Conservation (phyloP, 768 basidiomycete species). For the Dacryopinax spathularia region DNA sequence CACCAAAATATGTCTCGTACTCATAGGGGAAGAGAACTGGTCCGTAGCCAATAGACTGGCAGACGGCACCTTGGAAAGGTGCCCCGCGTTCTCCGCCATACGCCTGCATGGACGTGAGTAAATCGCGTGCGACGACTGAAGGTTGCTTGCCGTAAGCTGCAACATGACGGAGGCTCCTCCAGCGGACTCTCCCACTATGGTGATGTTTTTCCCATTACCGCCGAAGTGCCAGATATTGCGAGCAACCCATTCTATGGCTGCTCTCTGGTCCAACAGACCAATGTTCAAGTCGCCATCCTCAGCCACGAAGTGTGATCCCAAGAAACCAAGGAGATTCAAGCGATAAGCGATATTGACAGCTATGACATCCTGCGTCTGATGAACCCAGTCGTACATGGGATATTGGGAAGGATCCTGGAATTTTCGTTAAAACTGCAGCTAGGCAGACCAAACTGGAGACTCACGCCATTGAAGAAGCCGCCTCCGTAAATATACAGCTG, state of each 20-base stretch:
- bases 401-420: constrained; percentile 33
- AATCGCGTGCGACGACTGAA: too few species aligned
- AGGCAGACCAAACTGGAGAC: neutral
- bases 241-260: constrained; percentile 30
- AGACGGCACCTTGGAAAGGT: constrained; percentile 30
- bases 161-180: constrained; percentile 34
- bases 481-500: constrained; percentile 37
- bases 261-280: constrained; percentile 33
- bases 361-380: constrained; percentile 25
- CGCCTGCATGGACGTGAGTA: too few species aligned
- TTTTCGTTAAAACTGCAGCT: neutral
- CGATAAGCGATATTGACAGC: constrained; percentile 16
- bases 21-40: constrained; percentile 21
- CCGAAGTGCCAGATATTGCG: constrained; percentile 23
- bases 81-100: constrained; percentile 29
- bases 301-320: constrained; percentile 21
- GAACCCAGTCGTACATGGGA: constrained; percentile 36
- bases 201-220: constrained; percentile 16
- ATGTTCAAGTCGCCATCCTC: constrained; percentile 29
- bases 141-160: too few species aligned
- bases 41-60: too few species aligned
- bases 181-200: constrained; percentile 25
- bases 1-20: constrained; percentile 25
- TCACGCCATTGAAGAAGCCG: constrained; percentile 28
- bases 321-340: constrained; percentile 19